Evolutionary conservation across 2,329 filamentous ascomycete species (phyloP).

Genomic region (Fonsecaea multimorphosa): DNA sequence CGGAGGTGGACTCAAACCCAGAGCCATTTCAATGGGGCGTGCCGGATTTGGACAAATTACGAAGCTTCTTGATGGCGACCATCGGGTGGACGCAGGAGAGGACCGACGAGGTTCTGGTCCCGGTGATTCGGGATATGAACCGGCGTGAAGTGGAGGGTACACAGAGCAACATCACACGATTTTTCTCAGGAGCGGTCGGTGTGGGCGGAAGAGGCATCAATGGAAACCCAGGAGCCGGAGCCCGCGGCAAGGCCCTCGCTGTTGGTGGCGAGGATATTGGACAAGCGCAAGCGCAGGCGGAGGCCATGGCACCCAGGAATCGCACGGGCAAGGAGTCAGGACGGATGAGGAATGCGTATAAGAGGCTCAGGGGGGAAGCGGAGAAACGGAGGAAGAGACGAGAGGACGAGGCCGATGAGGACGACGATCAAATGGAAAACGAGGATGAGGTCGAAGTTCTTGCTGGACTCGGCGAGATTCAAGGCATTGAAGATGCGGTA

Average conservation of each 20-base stretch:
- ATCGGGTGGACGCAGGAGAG: conserved; percentile 92
- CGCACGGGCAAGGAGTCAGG: conserved; percentile 69
- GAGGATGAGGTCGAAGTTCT: conserved; percentile 18
- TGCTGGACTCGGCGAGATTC: conserved; percentile 34
- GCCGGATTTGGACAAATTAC: conserved; percentile 83
- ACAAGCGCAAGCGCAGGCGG: conserved; percentile 9
- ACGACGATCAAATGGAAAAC: conserved; percentile 28
- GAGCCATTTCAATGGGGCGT: conserved; percentile 94
- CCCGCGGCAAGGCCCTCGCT: conserved; percentile 18
- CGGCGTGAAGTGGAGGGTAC: conserved; percentile 84
- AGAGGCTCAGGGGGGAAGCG: conserved; percentile 66
- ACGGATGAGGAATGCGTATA: conserved; percentile 77
- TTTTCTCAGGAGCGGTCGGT: conserved; percentile 77
- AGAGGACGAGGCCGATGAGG: conserved; percentile 51
- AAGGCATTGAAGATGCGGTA: conserved; percentile 22
- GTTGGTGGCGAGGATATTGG: conserved; percentile 26
- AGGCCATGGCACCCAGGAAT: conserved; percentile 62
- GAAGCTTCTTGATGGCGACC: conserved; percentile 84
- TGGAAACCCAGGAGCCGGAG: conserved; percentile 4
- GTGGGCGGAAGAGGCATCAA: conserved; percentile 65
- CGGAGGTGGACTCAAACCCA: conserved; percentile 80
- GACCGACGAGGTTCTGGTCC: conserved; percentile 93
- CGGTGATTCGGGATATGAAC: conserved; percentile 96
- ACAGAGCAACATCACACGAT: conserved; percentile 94
- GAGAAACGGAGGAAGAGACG: conserved; percentile 38